These are phyloP conservation scores for Penicillium samsonianum DNA, from an alignment of 495 filamentous ascomycete species.

Conservation along the genomic window DNA sequence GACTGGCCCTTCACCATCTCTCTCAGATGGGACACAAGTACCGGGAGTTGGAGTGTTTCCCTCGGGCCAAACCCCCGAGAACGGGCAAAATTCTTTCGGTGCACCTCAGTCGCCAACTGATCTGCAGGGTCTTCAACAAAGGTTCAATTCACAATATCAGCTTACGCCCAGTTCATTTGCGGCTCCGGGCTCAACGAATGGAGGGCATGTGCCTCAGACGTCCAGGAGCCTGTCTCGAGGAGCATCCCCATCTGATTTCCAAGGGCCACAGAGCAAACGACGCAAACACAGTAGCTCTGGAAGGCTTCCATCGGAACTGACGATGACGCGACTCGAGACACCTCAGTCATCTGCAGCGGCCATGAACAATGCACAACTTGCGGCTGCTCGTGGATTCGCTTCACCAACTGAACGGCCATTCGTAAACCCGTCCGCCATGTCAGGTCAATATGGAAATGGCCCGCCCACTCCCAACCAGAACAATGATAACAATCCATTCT, in stretches of 20 bases:
- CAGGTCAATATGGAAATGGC: constrained; percentile 54
- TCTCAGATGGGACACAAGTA: constrained; percentile 45
- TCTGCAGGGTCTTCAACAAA: constrained; percentile 54
- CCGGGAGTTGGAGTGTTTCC: constrained; percentile 50
- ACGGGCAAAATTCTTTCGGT: constrained; percentile 26
- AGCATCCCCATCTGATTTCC: constrained; percentile 64
- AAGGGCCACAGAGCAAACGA: constrained; percentile 65
- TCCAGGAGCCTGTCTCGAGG: constrained; percentile 69
- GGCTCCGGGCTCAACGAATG: constrained; percentile 37
- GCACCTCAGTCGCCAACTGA: constrained; percentile 50
- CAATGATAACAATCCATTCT: constrained; percentile 56
- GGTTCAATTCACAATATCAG: constrained; percentile 49
- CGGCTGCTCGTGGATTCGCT: constrained; percentile 43
- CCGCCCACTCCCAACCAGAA: constrained; percentile 63
- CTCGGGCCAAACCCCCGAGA: constrained; percentile 38
- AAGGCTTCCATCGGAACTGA: constrained; percentile 69
- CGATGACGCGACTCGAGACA: constrained; percentile 76
- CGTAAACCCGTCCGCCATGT: constrained; percentile 49
- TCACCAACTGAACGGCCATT: constrained; percentile 50
- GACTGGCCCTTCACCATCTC: constrained; percentile 37
- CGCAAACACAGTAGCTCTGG: constrained; percentile 68
- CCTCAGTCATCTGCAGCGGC: constrained; percentile 41
- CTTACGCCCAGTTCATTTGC: constrained; percentile 40
- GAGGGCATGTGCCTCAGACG: constrained; percentile 51
- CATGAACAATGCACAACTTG: constrained; percentile 41